Base-by-base conservation (phyloP, 805 yeast genomes). In the Candida xiaguanensis region DNA sequence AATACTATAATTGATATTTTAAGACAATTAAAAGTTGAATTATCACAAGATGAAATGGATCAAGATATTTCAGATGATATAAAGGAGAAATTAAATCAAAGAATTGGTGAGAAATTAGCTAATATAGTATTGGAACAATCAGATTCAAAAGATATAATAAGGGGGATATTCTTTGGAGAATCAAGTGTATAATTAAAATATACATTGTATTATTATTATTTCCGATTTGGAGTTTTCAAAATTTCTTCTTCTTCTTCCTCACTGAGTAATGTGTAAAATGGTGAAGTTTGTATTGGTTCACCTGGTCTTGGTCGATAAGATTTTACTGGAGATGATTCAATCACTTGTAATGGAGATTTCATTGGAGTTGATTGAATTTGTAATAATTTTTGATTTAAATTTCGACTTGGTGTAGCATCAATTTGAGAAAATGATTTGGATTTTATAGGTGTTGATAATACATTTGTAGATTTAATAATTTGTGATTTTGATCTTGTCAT, bases 131-230 rank as follows among this genome's bases (percentile, higher is more conserved):
- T 71, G 13, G 64, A 69, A 27, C 72, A 75, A 42, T 58, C 61
- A 3, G 69, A 75, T 53, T 77, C 79, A 2, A 66, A 61, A 43
- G 72, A 65, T 31, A 66, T 85, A 11, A 71, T 72, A 20, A 67
- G 76, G 44, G 89, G 89, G 5, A 73, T 86, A 8, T 85, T 84
- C 56, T 82, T 85, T 55, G 95, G 91, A 7, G 90, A 82, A 50
- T 33, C 58, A 4, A 48, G 47, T 40, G 48, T 51, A 32, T 58
- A 46, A 33, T 34, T 35, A 29, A 38, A n/a, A n/a, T n/a, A n/a
- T n/a, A n/a, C n/a, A n/a, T n/a, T 37, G 38, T 34, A 33, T 12
- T 15, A 35, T 20, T 18, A 4, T 19, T 33, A 22, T n/a, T n/a
- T n/a, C n/a, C n/a, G n/a, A n/a, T n/a, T 31, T 18, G 15, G 18